Evolutionary conservation across 2,329 filamentous ascomycete genomes (phyloP).

Genomic region (Allantophomopsis cytisporea): DNA sequence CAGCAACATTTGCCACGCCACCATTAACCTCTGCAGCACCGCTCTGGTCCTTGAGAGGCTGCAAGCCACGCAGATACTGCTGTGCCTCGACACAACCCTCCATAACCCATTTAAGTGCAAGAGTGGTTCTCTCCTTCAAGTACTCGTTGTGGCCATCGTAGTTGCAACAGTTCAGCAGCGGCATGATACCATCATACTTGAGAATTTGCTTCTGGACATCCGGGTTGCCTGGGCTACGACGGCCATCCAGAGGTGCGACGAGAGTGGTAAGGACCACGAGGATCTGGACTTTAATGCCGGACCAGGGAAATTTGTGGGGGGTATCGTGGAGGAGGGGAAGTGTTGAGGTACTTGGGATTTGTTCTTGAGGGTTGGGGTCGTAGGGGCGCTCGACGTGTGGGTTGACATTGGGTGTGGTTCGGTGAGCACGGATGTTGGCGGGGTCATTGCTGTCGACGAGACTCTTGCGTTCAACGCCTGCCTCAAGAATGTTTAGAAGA

Average conservation of each 20-base stretch:
- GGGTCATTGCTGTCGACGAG: slow-evolving; percentile 33
- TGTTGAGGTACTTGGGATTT: slow-evolving; percentile 23
- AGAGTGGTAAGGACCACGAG: slow-evolving; percentile 82
- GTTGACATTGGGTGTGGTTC: slow-evolving; percentile 4
- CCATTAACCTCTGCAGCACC: no score
- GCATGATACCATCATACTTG: slow-evolving; percentile 72
- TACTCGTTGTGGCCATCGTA: slow-evolving; percentile 93
- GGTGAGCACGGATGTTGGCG: slow-evolving; percentile 16
- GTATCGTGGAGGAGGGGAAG: slow-evolving; percentile 44
- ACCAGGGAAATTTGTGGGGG: slow-evolving; percentile 50
- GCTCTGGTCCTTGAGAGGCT: no score
- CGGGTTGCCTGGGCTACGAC: slow-evolving; percentile 48
- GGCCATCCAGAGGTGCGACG: slow-evolving; percentile 64
- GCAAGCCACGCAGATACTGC: slow-evolving; percentile 47
- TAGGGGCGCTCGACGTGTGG: slow-evolving; percentile 52
- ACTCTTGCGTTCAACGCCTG: slow-evolving; percentile 72
- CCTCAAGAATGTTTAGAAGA: slow-evolving; percentile 75
- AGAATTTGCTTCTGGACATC: slow-evolving; percentile 82
- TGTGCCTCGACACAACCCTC: slow-evolving; percentile 64
- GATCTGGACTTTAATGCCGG: slow-evolving; percentile 79
- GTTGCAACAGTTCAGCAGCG: slow-evolving; percentile 75
- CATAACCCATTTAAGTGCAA: slow-evolving; percentile 75
- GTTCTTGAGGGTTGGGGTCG: slow-evolving; percentile 26
- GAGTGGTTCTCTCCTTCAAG: slow-evolving; percentile 80
- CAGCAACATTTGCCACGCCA: no score